These are phyloP conservation scores for Elymus sibiricus DNA, from an alignment of 176 grass and related monocot genomes.

Conservation along the genomic window DNA sequence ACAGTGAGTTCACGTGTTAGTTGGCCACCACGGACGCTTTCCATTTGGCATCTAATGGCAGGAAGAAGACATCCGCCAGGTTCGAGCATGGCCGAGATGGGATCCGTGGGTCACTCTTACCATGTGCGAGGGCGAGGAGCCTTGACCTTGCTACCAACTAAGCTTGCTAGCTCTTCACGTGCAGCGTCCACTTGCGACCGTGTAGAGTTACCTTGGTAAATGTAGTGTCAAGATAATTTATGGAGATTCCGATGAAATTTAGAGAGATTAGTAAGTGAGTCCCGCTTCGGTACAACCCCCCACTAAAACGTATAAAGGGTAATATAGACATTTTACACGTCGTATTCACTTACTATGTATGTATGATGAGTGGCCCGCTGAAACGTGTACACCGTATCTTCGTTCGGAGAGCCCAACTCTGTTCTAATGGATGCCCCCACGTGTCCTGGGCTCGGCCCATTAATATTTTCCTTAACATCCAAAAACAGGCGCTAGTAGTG, in stretches of 20 bases:
- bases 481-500: too few species aligned
- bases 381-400: too few species aligned
- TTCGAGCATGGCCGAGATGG: slow-evolving; percentile 15
- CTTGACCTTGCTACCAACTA: slow-evolving; percentile 5
- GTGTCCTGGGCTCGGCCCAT: too few species aligned
- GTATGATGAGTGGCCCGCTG: too few species aligned
- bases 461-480: too few species aligned
- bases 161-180: slow-evolving; percentile 29
- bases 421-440: too few species aligned
- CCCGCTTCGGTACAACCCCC: too few species aligned
- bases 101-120: slow-evolving; percentile 16
- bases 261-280: too few species aligned
- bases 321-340: too few species aligned
- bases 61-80: slow-evolving; percentile 24
- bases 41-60: slow-evolving; percentile 32
- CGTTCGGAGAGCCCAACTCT: too few species aligned
- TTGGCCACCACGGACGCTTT: neutral
- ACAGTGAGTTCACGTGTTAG: neutral
- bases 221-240: neutral
- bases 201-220: neutral
- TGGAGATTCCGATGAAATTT: neutral
- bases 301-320: too few species aligned
- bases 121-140: neutral
- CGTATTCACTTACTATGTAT: too few species aligned
- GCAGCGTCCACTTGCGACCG: slow-evolving; percentile 11